phyloP scores from a whole-genome alignment of 169 alveolate genomes.

The Eimeria acervulina region DNA sequence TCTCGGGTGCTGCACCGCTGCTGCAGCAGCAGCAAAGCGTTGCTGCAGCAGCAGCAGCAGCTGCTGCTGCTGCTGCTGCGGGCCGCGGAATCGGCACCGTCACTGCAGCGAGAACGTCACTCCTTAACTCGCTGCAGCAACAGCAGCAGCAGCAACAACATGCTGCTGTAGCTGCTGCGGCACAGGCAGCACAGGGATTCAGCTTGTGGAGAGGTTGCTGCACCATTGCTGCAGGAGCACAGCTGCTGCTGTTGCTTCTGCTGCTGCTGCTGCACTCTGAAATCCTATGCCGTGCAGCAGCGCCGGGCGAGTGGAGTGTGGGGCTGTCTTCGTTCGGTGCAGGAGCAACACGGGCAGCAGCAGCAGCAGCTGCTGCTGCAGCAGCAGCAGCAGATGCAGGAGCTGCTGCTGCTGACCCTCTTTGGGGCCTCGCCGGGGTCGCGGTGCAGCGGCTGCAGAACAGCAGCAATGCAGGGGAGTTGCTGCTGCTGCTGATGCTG shows the following conservation, averaged over 20 bases:
- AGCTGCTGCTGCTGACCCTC: neutral
- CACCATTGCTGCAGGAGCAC: neutral
- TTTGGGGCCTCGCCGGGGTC: slow-evolving; percentile 2
- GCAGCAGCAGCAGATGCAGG: neutral
- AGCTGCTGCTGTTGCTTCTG: slow-evolving; percentile 19
- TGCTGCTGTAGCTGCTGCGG: slow-evolving; percentile 12
- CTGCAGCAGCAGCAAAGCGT: neutral
- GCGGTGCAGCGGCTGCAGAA: slow-evolving; percentile 23
- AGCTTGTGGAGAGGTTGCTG: neutral
- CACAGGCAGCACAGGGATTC: neutral
- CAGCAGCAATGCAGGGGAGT: neutral
- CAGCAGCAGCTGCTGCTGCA: slow-evolving; percentile 15
- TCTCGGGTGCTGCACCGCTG: neutral
- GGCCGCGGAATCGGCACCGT: neutral
- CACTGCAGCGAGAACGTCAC: neutral
- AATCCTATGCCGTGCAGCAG: neutral
- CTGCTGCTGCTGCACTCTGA: slow-evolving; percentile 19
- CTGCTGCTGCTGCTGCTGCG: neutral
- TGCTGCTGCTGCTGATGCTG: neutral
- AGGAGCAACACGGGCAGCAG: neutral
- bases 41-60: neutral
- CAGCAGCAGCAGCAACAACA: slow-evolving; percentile 25
- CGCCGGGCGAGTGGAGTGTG: neutral
- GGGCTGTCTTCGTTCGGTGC: neutral
- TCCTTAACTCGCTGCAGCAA: neutral